These are phyloP conservation scores for Cryptococcus sp. DNA, from an alignment of 1,284 basidiomycete genomes.

Conservation along the genomic window DNA sequence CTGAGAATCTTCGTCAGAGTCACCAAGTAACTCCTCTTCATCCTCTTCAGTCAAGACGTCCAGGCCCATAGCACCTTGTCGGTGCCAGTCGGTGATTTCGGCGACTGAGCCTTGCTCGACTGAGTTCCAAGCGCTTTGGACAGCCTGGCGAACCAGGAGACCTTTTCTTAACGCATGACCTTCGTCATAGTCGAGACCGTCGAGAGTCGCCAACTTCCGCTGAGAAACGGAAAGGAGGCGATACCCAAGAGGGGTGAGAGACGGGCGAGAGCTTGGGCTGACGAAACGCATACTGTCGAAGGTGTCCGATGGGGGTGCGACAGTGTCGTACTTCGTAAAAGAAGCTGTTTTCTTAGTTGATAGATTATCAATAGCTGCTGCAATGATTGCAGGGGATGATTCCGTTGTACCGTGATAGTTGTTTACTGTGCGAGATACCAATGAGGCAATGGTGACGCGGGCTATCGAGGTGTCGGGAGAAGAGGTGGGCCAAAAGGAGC, in stretches of 20 bases:
- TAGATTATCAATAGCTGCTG: too few species aligned
- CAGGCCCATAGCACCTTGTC: constrained; percentile 37
- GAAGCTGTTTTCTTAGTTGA: too few species aligned
- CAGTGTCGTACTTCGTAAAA: too few species aligned
- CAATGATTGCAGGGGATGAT: too few species aligned
- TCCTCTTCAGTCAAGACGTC: constrained; percentile 45
- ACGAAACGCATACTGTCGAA: constrained; percentile 41
- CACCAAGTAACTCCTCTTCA: constrained; percentile 33
- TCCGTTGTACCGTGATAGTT: too few species aligned
- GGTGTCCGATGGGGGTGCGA: background rate
- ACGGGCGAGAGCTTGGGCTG: constrained; percentile 27
- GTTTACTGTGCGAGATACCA: too few species aligned
- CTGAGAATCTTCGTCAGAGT: constrained; percentile 10
- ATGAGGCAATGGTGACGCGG: too few species aligned
- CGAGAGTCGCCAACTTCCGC: constrained; percentile 40
- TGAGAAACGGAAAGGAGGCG: constrained; percentile 45
- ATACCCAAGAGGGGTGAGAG: constrained; percentile 46
- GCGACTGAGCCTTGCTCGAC: constrained; percentile 30
- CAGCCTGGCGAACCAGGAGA: constrained; percentile 43
- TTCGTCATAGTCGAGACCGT: constrained; percentile 32
- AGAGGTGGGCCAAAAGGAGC: too few species aligned
- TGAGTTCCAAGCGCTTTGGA: constrained; percentile 43
- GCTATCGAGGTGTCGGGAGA: too few species aligned
- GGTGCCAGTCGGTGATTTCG: constrained; percentile 42
- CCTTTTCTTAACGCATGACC: constrained; percentile 31